These are phyloP conservation scores for Pleurotus eryngii DNA, from an alignment of 768 basidiomycete genomes.

Conservation along the genomic window DNA sequence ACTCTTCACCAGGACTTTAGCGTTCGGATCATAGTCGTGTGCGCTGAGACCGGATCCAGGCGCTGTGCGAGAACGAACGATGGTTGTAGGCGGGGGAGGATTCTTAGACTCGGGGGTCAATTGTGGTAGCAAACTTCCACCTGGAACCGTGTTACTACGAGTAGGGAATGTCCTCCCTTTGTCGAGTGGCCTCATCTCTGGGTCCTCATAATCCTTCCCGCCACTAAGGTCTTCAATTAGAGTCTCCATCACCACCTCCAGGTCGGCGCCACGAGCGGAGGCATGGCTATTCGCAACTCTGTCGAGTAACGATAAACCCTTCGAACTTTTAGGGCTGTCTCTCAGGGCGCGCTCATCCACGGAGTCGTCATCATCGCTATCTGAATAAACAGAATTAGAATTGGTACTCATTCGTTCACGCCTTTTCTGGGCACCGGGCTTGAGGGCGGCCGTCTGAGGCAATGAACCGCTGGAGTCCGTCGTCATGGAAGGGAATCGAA, in stretches of 20 bases:
- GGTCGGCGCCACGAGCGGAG: slow-evolving; percentile 4
- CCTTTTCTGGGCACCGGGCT: background rate
- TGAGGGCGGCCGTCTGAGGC: background rate
- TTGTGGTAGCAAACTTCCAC: slow-evolving; percentile 40
- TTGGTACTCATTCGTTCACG: background rate
- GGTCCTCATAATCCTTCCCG: slow-evolving; percentile 15
- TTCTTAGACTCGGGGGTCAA: slow-evolving; percentile 44
- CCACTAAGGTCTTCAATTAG: slow-evolving; percentile 38
- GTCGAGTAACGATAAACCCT: background rate
- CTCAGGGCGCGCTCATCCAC: background rate
- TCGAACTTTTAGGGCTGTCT: slow-evolving; percentile 1
- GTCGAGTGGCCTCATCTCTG: slow-evolving; percentile 11
- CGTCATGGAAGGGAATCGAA: slow-evolving; percentile 3
- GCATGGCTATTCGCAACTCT: background rate
- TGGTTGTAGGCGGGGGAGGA: slow-evolving; percentile 54
- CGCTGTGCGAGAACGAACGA: slow-evolving; percentile 8
- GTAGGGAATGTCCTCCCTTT: background rate
- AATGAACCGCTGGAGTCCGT: background rate
- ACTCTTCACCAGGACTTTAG: slow-evolving; percentile 18
- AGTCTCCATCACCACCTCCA: slow-evolving; percentile 50
- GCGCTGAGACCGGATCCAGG: background rate
- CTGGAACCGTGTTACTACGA: slow-evolving; percentile 2
- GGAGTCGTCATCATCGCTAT: background rate
- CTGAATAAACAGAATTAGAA: slow-evolving; percentile 4
- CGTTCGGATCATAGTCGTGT: background rate